Percentiles rank a stretch among this genome's conserved stretches.
These are phyloP conservation scores for Botrytis fabae DNA, from an alignment of 2,329 filamentous ascomycete species.

Conservation along the genomic window DNA sequence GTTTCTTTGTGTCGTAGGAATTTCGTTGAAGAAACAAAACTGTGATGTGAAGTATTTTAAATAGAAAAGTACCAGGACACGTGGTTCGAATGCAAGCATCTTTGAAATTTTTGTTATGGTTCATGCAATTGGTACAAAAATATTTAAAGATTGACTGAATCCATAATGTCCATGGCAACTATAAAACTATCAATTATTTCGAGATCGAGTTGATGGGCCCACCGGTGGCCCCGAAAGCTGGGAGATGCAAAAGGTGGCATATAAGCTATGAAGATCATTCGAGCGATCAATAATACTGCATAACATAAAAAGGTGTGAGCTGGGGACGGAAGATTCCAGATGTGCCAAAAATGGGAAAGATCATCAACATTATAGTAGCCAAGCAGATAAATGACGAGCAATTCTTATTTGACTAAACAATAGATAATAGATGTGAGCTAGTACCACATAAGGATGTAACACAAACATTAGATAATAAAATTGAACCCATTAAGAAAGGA, in stretches of 20 bases:
- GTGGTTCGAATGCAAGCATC: background rate
- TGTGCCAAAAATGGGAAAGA: background rate
- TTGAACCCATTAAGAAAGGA: background rate
- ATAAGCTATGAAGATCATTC: background rate
- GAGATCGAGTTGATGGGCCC: background rate
- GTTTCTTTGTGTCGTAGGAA: background rate
- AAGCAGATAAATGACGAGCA: background rate
- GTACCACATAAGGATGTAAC: background rate
- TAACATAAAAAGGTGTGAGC: background rate
- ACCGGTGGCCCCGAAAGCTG: background rate
- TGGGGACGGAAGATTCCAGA: background rate
- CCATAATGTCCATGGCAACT: background rate
- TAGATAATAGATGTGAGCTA: background rate
- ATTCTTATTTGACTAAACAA: background rate
- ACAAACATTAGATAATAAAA: background rate
- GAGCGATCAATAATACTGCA: background rate
- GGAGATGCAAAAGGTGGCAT: background rate
- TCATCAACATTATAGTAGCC: background rate
- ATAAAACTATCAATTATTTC: background rate
- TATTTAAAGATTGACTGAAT: background rate
- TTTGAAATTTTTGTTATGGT: background rate
- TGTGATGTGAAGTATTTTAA: background rate
- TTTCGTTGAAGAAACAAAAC: background rate
- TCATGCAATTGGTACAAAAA: background rate
- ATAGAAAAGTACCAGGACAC: accelerated